Evolutionary conservation across 345 rosid genomes (phyloP).

Genomic region (Eutrema yunnanense): DNA sequence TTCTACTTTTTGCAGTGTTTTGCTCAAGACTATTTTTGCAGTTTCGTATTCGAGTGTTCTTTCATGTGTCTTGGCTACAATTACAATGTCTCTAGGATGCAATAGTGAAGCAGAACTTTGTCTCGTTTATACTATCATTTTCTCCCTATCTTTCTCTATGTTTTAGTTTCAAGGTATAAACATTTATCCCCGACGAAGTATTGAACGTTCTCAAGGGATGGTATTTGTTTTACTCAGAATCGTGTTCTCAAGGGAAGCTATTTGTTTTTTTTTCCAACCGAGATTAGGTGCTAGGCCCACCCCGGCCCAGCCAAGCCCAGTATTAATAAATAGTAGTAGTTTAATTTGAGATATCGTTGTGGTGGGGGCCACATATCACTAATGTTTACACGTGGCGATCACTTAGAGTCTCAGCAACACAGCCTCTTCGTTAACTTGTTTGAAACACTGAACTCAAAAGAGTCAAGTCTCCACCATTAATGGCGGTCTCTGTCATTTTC

Average conservation of each 20-base stretch:
- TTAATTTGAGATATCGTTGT: neutral
- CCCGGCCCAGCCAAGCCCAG: neutral
- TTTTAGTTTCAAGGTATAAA: neutral
- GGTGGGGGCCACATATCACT: neutral
- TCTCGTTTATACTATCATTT: neutral
- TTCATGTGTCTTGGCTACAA: neutral
- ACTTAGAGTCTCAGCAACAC: neutral
- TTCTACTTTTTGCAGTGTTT: neutral
- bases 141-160: neutral
- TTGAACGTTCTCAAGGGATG: too few species aligned
- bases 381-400: conserved; percentile 2
- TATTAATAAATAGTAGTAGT: neutral
- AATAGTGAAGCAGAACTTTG: neutral
- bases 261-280: too few species aligned
- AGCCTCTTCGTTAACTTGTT: neutral
- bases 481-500: neutral
- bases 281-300: too few species aligned
- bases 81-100: neutral
- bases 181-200: neutral
- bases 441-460: neutral
- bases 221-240: too few species aligned
- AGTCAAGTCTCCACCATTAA: neutral
- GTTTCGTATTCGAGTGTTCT: neutral
- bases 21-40: neutral
- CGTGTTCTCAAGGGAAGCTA: too few species aligned